phyloP scores from a whole-genome alignment of 2,329 filamentous ascomycete genomes.

The Exophiala oligosperma region DNA sequence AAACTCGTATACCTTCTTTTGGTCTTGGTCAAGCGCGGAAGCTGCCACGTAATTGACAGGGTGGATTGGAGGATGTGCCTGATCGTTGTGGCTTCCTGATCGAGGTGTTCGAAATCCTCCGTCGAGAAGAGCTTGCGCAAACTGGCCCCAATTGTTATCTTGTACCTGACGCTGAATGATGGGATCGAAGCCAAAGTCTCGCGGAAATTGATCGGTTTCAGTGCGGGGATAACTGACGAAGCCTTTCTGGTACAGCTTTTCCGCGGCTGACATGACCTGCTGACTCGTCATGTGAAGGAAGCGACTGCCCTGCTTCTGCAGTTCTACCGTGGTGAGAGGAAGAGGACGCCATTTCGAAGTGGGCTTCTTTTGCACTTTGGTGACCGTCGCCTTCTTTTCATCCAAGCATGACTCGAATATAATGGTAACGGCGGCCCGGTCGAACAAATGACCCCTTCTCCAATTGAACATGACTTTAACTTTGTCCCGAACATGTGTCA shows the following conservation, averaged over 20 bases:
- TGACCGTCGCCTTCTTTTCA: constrained; percentile 75
- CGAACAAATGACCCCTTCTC: constrained; percentile 80
- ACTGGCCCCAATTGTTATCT: constrained; percentile 74
- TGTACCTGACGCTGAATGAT: constrained; percentile 82
- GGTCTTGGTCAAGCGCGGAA: constrained; percentile 60
- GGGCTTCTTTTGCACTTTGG: constrained; percentile 83
- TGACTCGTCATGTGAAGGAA: constrained; percentile 91
- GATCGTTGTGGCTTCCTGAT: constrained; percentile 85
- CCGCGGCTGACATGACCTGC: constrained; percentile 81
- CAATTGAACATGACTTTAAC: constrained; percentile 83
- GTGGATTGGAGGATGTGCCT: constrained; percentile 95
- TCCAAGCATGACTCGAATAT: constrained; percentile 82
- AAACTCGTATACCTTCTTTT: constrained; percentile 85
- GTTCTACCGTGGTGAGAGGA: constrained; percentile 89
- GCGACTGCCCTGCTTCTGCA: constrained; percentile 91
- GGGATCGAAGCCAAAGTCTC: constrained; percentile 77
- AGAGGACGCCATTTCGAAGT: constrained; percentile 93
- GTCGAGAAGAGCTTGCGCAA: constrained; percentile 63
- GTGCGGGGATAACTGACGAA: constrained; percentile 98
- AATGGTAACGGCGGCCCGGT: constrained; percentile 76
- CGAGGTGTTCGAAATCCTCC: constrained; percentile 81
- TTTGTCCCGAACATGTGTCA: constrained; percentile 73
- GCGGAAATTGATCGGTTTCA: constrained; percentile 94
- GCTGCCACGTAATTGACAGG: constrained; percentile 81
- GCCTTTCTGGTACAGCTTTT: constrained; percentile 85